Evolutionary conservation across 2,329 filamentous ascomycete species (phyloP), one percentile per base, ranked within the genome.

Genomic region (Cercospora sesami): DNA sequence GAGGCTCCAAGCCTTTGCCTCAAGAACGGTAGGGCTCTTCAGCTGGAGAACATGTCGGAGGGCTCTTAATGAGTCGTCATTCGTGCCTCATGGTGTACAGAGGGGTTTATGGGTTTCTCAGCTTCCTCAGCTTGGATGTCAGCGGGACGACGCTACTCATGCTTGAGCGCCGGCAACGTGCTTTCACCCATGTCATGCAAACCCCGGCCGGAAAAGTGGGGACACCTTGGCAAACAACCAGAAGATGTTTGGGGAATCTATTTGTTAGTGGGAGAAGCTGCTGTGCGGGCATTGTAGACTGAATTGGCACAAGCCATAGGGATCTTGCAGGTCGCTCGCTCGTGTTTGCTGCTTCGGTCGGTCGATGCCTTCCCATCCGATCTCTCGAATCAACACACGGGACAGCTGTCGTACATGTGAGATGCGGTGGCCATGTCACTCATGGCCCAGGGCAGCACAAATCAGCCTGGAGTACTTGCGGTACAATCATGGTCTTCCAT

Each of bases 151-250:
- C 36, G 45, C 45, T 48, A 48, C 45, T 48, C 45, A 48, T 48
- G 45, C 45, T 48, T 48, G 21, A 48, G 45, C 21, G 14, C 45
- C 45, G 45, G 45, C 45, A 48, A 48, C 45, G 45, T 53, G 48
- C 48, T 23, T 53, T 14, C 28, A 58, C 55, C 55, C 55, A 30
- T 58, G 55, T 58, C 14, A 33, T 33, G 55, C 55, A 58, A 26
- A 12, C 21, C 48, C 48, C 48, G 18, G 28, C 55, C 30, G 55
- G 16, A 12, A 8, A 58, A 33, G 16, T 30, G 18, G 26, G n/a
- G 26, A 31, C 18, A 21, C 9, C 55, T 58, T 58, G 30, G 55
- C 55, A 58, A 58, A 58, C 55, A 58, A 58, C 55, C 28, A 58
- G 30, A 58, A 58, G 16, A 21, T 58, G 7, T 18, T 58, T n/a